Conservation (phyloP, 2,329 filamentous ascomycete genomes). For the Paecilomyces sp. region DNA sequence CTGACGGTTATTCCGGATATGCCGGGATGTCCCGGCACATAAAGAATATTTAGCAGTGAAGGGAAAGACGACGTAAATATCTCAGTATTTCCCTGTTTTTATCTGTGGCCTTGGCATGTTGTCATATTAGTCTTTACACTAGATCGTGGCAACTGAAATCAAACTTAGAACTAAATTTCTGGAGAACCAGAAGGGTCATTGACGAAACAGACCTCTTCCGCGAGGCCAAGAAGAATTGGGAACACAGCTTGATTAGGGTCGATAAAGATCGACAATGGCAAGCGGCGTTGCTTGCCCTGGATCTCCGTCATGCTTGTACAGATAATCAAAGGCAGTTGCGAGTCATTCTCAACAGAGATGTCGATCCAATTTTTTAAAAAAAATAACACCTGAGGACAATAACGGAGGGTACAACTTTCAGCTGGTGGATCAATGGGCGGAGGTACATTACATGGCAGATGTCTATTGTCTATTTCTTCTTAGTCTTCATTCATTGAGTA, state of each 20-base stretch:
- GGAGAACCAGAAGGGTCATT: no score
- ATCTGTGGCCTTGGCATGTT: no score
- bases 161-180: no score
- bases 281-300: neutral
- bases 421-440: neutral
- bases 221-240: neutral
- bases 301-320: neutral
- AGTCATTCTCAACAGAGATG: neutral
- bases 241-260: neutral
- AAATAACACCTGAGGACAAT: neutral
- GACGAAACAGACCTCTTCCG: no score
- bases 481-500: neutral
- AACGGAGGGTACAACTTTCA: neutral
- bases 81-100: no score
- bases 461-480: neutral
- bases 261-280: neutral
- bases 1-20: neutral
- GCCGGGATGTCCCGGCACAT: neutral
- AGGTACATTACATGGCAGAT: neutral
- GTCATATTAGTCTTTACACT: no score
- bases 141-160: no score
- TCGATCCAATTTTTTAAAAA: neutral
- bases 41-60: neutral
- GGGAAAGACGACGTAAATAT: no score
- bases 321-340: neutral